phyloP scores from a whole-genome alignment of 495 filamentous ascomycete species.

The Collariella sp. region DNA sequence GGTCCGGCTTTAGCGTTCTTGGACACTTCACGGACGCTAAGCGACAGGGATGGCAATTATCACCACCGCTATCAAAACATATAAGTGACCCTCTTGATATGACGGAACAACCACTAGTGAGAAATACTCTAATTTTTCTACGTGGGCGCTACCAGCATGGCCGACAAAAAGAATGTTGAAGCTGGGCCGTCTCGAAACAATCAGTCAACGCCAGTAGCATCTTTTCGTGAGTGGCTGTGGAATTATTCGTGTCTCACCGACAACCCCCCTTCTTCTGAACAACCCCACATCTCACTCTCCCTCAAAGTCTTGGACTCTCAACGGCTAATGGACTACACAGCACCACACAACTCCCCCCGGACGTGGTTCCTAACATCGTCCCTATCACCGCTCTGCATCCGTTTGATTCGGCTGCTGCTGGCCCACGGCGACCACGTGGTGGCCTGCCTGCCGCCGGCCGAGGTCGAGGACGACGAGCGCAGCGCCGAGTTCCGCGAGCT shows the following conservation, averaged over 20 bases:
- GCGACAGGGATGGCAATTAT: conserved; percentile 11
- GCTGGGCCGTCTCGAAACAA: conserved; percentile 37
- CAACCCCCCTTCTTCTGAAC: neutral
- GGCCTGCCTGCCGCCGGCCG: conserved; percentile 61
- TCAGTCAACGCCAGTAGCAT: conserved; percentile 38
- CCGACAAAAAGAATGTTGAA: conserved; percentile 24
- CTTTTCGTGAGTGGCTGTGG: conserved; percentile 38
- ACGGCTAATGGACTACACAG: conserved; percentile 38
- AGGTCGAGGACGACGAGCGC: conserved; percentile 53
- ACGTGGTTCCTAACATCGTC: conserved; percentile 88
- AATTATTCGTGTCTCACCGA: neutral
- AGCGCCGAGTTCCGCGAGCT: conserved; percentile 48
- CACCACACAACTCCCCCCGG: conserved; percentile 50
- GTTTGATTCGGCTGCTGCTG: conserved; percentile 64
- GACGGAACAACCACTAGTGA: conserved; percentile 1
- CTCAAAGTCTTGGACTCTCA: too few species aligned
- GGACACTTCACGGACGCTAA: neutral
- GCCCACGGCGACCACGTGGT: conserved; percentile 80
- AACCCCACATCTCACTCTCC: neutral
- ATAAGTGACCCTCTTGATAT: conserved; percentile 5
- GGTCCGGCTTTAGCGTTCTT: neutral
- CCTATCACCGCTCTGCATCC: conserved; percentile 65
- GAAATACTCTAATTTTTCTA: too few species aligned
- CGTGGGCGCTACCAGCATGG: conserved; percentile 20
- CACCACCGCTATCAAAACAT: neutral